Percentiles rank a stretch among this genome's conserved stretches.
phyloP scores from a whole-genome alignment of 1,284 basidiomycete genomes.

The Trichosporon ovoides region DNA sequence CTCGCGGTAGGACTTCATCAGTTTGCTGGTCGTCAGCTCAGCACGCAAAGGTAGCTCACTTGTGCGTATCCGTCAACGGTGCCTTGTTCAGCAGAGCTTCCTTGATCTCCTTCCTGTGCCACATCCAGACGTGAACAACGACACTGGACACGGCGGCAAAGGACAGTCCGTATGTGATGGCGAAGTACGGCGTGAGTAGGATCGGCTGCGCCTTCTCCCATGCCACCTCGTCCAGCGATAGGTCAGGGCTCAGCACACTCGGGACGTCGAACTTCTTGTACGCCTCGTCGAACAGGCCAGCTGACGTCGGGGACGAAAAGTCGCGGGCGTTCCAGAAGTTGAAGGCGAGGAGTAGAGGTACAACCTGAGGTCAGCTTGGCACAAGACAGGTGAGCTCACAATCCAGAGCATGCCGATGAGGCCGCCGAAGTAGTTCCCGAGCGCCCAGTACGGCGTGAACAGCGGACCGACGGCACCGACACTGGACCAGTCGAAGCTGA shows the following conservation, averaged over 20 bases:
- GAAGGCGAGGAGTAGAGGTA: slow-evolving; percentile 49
- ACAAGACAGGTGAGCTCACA: slow-evolving; percentile 25
- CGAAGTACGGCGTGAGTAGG: slow-evolving; percentile 53
- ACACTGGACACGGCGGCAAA: slow-evolving; percentile 53
- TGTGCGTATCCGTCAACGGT: slow-evolving; percentile 45
- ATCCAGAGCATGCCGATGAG: slow-evolving; percentile 51
- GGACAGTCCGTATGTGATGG: slow-evolving; percentile 47
- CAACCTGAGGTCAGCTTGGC: slow-evolving; percentile 25
- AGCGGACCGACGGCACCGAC: slow-evolving; percentile 51
- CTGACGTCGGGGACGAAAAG: slow-evolving; percentile 42
- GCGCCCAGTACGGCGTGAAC: slow-evolving; percentile 53
- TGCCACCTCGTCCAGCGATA: slow-evolving; percentile 50
- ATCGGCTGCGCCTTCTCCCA: slow-evolving; percentile 49
- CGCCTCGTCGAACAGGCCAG: slow-evolving; percentile 45
- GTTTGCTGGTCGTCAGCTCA: slow-evolving; percentile 29
- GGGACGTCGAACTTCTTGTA: slow-evolving; percentile 47
- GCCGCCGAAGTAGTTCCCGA: slow-evolving; percentile 48
- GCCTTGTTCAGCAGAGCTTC: slow-evolving; percentile 45
- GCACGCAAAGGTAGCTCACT: slow-evolving; percentile 24
- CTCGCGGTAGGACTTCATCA: slow-evolving; percentile 42
- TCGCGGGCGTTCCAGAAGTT: slow-evolving; percentile 52
- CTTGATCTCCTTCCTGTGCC: slow-evolving; percentile 53
- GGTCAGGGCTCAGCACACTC: slow-evolving; percentile 43
- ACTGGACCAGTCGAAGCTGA: slow-evolving; percentile 53
- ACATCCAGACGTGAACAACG: slow-evolving; percentile 52